Evolutionary conservation across 2,329 filamentous ascomycete genomes (phyloP).

Genomic region (Fusarium anthophilum): DNA sequence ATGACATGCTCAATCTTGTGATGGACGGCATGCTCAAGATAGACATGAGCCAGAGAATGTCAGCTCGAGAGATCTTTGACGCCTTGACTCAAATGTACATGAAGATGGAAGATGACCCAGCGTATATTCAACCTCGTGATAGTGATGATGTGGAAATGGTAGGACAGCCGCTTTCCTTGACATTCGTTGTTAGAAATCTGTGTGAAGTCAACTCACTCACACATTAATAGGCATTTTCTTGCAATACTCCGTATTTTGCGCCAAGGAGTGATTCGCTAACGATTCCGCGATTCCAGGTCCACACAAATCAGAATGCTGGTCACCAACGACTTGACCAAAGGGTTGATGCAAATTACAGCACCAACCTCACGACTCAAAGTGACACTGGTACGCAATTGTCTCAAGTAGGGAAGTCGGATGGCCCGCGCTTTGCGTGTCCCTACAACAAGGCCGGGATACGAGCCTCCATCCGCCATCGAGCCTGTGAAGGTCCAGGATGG

Average conservation of each 20-base stretch:
- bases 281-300: background rate
- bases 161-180: background rate
- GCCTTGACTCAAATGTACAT: no score
- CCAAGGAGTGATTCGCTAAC: background rate
- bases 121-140: fast-evolving
- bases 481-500: background rate
- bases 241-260: fast-evolving
- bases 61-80: no score
- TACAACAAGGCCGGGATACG: background rate
- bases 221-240: background rate
- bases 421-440: background rate
- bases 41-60: no score
- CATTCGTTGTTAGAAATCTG: background rate
- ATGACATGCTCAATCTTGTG: no score
- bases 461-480: background rate
- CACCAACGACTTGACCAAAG: fast-evolving
- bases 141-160: background rate
- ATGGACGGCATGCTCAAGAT: no score
- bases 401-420: no score
- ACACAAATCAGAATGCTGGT: background rate
- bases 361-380: background rate
- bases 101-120: no score
- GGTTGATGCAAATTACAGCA: background rate
- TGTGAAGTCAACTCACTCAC: background rate
- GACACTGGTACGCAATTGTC: no score